These are phyloP conservation scores for Globisporangium yorkense DNA, from an alignment of 352 stramenopile genomes.

Conservation along the genomic window DNA sequence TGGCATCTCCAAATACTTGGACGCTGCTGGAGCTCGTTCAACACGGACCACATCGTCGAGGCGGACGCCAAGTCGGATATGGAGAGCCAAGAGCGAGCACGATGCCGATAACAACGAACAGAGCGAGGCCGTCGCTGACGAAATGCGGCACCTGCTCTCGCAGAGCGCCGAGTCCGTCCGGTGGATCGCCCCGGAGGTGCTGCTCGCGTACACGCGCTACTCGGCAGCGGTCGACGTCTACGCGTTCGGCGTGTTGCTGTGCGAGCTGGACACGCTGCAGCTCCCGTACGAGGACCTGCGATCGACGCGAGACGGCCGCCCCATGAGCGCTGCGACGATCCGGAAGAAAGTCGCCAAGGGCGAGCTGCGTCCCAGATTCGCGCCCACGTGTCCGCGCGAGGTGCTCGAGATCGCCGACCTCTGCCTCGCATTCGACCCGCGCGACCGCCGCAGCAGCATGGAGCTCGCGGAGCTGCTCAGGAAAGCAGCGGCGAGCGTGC, in stretches of 20 bases:
- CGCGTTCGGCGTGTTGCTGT: constrained; percentile 17
- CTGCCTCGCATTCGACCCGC: constrained; percentile 29
- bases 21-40: background rate
- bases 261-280: constrained; percentile 19
- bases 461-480: constrained; percentile 17
- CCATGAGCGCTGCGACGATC: constrained; percentile 17
- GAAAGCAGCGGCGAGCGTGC: constrained; percentile 10
- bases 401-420: constrained; percentile 20
- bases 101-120: background rate
- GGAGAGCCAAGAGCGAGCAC: background rate
- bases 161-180: constrained; percentile 9
- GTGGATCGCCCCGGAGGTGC: constrained; percentile 19
- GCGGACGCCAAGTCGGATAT: background rate
- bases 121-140: constrained; percentile 11
- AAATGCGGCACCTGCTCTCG: constrained; percentile 16
- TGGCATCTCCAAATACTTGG: constrained; percentile 19
- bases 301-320: constrained; percentile 3
- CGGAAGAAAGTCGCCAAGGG: constrained; percentile 24
- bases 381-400: constrained; percentile 17
- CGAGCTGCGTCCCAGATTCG: constrained; percentile 24
- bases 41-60: background rate
- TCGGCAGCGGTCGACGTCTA: constrained; percentile 20
- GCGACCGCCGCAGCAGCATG: constrained; percentile 19
- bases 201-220: constrained; percentile 16
- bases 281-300: constrained; percentile 14